Base-by-base conservation (phyloP, 2,329 filamentous ascomycete genomes). In the Aspergillus versicolor region DNA sequence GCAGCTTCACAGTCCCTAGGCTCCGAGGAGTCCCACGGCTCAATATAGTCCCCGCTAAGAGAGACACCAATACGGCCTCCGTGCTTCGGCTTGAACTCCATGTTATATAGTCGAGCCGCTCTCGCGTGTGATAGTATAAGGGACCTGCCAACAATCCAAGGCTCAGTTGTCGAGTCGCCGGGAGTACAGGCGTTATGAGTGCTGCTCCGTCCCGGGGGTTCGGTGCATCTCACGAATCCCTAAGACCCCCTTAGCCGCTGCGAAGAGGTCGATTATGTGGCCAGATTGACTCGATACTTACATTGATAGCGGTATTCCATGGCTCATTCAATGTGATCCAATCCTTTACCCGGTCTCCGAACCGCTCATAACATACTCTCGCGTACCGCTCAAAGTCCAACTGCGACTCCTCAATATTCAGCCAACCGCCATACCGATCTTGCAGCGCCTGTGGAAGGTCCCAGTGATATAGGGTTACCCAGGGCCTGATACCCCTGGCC, bases 401-500 rank as follows among this genome's bases (percentile, higher is more conserved):
- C 4, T 21, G 12, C 9, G 47, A 54, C 21, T 58, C 50, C 2
- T 22, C 38, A 3, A 37, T 54, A 27, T 54, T 37, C 5, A 61
- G 38, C 17, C 44, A 52, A 1, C 38, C 58, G 5, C 75, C 73
- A 49, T 78, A 78, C 12, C 67, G 62, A 47, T 77, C 70, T 38
- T 72, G 67, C 3, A 74, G 61, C 11, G 51, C 60, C 27, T 73
- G 68, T 9, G 76, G 77, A 4, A 70, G 59, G 58, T 81, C 76
- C 64, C 69, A 73, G 58, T 79, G 77, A n/a, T 69, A 72, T 2
- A 81, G 67, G 1, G 78, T 80, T 1, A 78, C 72, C 19, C 67
- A 66, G 1, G 78, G 77, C 17, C 62, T 67, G 40, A 81, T 73
- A 12, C 71, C 71, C 19, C 72, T 68, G n/a, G 71, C 60, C 5